Conservation (phyloP, 2,329 filamentous ascomycete genomes). For the Plectosphaerella cucumerina region DNA sequence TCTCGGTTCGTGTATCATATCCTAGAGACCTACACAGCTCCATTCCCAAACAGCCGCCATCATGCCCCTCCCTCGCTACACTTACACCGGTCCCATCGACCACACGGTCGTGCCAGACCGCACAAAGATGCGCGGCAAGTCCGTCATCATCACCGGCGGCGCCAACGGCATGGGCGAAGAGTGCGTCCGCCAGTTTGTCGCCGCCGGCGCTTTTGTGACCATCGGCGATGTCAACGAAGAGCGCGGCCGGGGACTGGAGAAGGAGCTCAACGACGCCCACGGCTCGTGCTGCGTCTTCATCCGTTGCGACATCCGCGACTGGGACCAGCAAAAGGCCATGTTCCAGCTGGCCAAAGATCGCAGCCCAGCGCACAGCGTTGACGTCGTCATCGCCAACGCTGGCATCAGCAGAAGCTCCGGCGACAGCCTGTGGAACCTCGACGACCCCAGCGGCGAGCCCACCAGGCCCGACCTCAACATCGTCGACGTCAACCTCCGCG, state of each 20-base stretch:
- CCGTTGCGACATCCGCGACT: conserved; percentile 37
- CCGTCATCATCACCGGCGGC: conserved; percentile 44
- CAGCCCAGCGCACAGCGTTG: conserved; percentile 34
- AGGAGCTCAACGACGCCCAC: conserved; percentile 24
- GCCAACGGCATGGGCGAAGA: conserved; percentile 36
- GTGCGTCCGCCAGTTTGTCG: conserved; percentile 27
- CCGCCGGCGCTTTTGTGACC: conserved; percentile 34
- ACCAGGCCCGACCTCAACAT: conserved; percentile 37
- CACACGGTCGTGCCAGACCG: conserved; percentile 27
- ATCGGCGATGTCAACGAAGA: conserved; percentile 32
- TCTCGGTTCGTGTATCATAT: too few species aligned
- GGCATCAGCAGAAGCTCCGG: conserved; percentile 32
- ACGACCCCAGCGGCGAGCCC: conserved; percentile 20
- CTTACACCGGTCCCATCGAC: conserved; percentile 28
- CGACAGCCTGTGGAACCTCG: conserved; percentile 32
- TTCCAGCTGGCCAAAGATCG: conserved; percentile 33
- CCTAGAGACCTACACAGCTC: too few species aligned
- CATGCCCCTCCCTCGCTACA: conserved; percentile 20
- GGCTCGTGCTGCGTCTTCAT: conserved; percentile 23
- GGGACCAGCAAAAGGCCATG: conserved; percentile 35
- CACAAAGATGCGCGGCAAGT: conserved; percentile 34
- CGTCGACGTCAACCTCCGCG: conserved; percentile 33
- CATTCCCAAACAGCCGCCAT: background rate
- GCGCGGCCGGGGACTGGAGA: conserved; percentile 24
- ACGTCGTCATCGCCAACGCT: conserved; percentile 44